Evolutionary conservation across 106 monocot species (phyloP).

Genomic region (Allium fistulosum): DNA sequence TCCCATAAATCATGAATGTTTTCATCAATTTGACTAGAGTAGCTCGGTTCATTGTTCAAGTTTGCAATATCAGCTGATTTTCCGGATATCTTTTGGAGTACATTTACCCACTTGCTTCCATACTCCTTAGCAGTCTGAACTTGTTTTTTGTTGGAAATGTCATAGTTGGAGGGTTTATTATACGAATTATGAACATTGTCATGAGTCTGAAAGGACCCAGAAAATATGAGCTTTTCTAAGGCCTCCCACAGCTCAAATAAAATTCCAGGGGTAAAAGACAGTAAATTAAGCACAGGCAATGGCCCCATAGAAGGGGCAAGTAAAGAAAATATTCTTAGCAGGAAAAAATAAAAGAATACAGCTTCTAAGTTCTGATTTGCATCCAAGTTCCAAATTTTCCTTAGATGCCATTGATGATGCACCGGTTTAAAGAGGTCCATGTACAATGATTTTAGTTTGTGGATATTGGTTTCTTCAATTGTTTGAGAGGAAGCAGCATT

Average conservation of each 20-base stretch:
- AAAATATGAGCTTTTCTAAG: conserved; percentile 49
- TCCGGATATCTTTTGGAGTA: conserved; percentile 66
- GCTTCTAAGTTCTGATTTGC: conserved; percentile 37
- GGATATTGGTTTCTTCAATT: conserved; percentile 5
- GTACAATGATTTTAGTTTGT: conserved; percentile 20
- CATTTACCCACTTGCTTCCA: conserved; percentile 67
- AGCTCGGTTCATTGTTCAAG: conserved; percentile 12
- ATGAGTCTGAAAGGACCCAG: neutral
- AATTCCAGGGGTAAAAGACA: conserved; percentile 87
- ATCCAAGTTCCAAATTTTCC: conserved; percentile 42
- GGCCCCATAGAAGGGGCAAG: conserved; percentile 55
- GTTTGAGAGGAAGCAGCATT: conserved; percentile 10
- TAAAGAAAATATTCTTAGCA: conserved; percentile 62
- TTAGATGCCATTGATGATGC: conserved; percentile 87
- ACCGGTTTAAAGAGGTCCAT: conserved; percentile 59
- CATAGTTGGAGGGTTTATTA: conserved; percentile 17
- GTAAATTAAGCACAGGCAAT: conserved; percentile 75
- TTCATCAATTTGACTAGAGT: conserved; percentile 12
- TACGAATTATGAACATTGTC: conserved; percentile 5
- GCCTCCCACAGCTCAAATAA: conserved; percentile 55
- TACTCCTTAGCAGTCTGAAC: conserved; percentile 36
- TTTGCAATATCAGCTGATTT: conserved; percentile 40
- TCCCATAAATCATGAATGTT: conserved; percentile 52
- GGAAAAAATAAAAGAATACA: conserved; percentile 57
- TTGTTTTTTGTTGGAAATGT: conserved; percentile 34